Evolutionary conservation across 805 yeast species (phyloP).

Genomic region (Yamadazyma scolyti): DNA sequence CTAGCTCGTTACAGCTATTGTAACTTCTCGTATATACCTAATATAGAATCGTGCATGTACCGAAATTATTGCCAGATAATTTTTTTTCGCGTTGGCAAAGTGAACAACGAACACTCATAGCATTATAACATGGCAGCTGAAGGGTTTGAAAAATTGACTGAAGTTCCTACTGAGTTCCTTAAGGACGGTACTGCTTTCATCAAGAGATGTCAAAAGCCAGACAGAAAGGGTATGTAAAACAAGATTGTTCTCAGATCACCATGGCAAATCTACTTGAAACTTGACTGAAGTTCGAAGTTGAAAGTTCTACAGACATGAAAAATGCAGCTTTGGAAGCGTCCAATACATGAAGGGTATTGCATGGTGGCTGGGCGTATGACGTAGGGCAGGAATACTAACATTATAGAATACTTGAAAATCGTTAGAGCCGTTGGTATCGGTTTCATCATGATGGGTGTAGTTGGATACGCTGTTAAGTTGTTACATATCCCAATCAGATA

Average conservation of each 20-base stretch:
- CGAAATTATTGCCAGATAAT: neutral
- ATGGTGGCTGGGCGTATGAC: too few species aligned
- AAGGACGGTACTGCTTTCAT: slow-evolving; percentile 89
- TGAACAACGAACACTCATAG: neutral
- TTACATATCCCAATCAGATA: slow-evolving; percentile 95
- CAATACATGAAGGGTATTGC: too few species aligned
- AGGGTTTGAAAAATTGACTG: slow-evolving; percentile 72
- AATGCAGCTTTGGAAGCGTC: too few species aligned
- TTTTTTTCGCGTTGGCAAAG: slow-evolving; percentile 5
- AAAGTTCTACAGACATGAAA: too few species aligned
- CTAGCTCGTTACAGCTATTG: too few species aligned
- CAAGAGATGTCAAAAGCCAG: slow-evolving; percentile 91
- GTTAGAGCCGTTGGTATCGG: slow-evolving; percentile 97
- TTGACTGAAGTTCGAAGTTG: too few species aligned
- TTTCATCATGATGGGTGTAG: slow-evolving; percentile 95
- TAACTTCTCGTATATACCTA: too few species aligned
- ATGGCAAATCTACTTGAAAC: too few species aligned
- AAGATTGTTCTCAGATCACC: too few species aligned
- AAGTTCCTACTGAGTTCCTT: slow-evolving; percentile 86
- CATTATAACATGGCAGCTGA: slow-evolving; percentile 39
- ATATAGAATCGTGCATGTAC: too few species aligned
- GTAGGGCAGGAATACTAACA: neutral
- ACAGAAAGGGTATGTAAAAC: slow-evolving; percentile 56
- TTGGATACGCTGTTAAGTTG: slow-evolving; percentile 92
- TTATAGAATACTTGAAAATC: slow-evolving; percentile 71